phyloP scores from a whole-genome alignment of 2,329 filamentous ascomycete species.

The Aureobasidium sp. region DNA sequence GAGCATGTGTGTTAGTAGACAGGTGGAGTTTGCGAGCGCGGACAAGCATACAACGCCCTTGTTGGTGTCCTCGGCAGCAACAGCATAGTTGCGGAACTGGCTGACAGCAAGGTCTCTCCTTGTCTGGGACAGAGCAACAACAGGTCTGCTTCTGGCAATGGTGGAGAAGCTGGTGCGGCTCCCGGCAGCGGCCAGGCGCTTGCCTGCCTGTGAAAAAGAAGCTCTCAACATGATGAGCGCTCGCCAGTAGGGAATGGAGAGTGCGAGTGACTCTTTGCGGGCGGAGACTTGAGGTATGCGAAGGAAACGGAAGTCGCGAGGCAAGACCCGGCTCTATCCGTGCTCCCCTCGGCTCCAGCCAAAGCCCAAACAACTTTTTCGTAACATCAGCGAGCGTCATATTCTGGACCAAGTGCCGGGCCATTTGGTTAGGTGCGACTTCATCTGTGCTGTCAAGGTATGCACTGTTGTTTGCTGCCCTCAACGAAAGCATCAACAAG shows the following conservation, averaged over 20 bases:
- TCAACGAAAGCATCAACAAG: not conserved
- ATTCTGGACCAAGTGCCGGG: not conserved
- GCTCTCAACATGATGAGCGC: slow-evolving; percentile 59
- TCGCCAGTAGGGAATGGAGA: not conserved
- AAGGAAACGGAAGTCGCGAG: not conserved
- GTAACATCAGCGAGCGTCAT: slow-evolving; percentile 1
- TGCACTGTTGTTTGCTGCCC: not conserved
- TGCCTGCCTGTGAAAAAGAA: slow-evolving; percentile 57
- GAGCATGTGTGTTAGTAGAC: slow-evolving; percentile 22
- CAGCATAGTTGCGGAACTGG: slow-evolving; percentile 49
- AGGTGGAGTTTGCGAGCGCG: not conserved
- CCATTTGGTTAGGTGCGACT: not conserved
- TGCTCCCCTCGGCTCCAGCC: not conserved
- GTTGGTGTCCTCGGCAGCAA: slow-evolving; percentile 49
- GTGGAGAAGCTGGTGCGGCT: slow-evolving; percentile 35
- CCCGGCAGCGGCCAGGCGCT: slow-evolving; percentile 49
- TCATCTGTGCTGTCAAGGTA: not conserved
- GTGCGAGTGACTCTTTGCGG: slow-evolving; percentile 8
- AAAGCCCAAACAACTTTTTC: not conserved
- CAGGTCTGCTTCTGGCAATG: slow-evolving; percentile 29
- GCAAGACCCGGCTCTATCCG: not conserved
- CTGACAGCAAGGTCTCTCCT: slow-evolving; percentile 39
- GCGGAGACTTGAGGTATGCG: not conserved
- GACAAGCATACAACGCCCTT: slow-evolving; percentile 50
- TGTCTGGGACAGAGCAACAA: slow-evolving; percentile 37